Evolutionary conservation across 768 basidiomycete genomes (phyloP).

Genomic region (Terana coerulea): DNA sequence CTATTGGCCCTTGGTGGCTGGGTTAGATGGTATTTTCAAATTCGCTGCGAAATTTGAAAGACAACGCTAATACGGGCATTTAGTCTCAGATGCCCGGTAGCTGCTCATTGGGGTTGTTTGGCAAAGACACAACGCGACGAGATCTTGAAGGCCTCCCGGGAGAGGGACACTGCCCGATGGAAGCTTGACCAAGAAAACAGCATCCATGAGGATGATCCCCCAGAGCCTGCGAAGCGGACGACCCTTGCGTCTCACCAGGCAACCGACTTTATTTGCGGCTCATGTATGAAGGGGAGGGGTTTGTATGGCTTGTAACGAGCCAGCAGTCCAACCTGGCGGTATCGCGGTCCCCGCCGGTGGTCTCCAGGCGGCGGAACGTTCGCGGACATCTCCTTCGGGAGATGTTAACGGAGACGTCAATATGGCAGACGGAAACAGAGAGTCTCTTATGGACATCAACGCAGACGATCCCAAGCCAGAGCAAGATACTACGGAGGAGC

Average conservation of each 20-base stretch:
- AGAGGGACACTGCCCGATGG: constrained; percentile 44
- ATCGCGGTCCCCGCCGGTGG: not conserved
- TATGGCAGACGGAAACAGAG: constrained; percentile 25
- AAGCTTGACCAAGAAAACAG: constrained; percentile 12
- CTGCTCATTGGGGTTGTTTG: constrained; percentile 76
- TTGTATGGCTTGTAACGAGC: constrained; percentile 73
- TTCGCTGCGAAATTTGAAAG: too few relatives aligned
- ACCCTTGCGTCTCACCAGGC: constrained; percentile 51
- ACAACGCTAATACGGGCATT: too few relatives aligned
- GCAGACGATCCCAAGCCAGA: constrained; percentile 8
- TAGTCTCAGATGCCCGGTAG: constrained; percentile 75
- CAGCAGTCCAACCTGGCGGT: constrained; percentile 46
- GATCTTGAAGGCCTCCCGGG: constrained; percentile 61
- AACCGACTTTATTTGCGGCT: constrained; percentile 76
- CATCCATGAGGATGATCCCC: constrained; percentile 12
- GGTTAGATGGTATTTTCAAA: constrained; percentile 82
- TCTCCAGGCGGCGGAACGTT: not conserved
- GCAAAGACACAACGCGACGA: constrained; percentile 64
- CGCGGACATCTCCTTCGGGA: constrained; percentile 2
- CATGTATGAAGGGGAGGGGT: constrained; percentile 71
- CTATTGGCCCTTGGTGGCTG: constrained; percentile 65
- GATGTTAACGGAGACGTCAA: constrained; percentile 26
- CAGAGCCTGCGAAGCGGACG: constrained; percentile 40
- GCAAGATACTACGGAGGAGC: constrained; percentile 29
- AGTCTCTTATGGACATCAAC: not conserved